phyloP scores from a whole-genome alignment of 2,329 filamentous ascomycete species.

The Sodiomyces alkalinus region DNA sequence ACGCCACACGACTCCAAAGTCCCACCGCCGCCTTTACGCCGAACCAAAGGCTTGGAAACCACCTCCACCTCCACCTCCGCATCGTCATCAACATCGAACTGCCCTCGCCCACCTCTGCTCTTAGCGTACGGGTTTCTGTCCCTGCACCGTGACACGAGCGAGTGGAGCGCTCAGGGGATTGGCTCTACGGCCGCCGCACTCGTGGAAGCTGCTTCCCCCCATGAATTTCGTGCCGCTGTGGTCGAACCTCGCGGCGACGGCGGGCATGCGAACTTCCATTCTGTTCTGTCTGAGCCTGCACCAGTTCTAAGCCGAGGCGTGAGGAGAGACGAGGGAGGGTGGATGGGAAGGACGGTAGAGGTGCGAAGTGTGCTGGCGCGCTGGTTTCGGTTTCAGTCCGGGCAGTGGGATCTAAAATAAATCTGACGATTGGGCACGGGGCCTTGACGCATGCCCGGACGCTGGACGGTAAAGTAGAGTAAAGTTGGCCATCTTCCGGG shows the following conservation, averaged over 20 bases:
- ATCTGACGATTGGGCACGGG: too few species aligned
- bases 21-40: slow-evolving; percentile 22
- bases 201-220: slow-evolving; percentile 41
- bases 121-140: slow-evolving; percentile 50
- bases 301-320: slow-evolving; percentile 46
- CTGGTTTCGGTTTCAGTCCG: slow-evolving; percentile 45
- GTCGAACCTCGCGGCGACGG: slow-evolving; percentile 25
- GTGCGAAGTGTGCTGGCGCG: slow-evolving; percentile 41
- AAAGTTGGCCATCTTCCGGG: too few species aligned
- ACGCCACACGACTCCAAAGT: slow-evolving; percentile 20
- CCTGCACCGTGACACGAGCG: slow-evolving; percentile 51
- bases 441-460: too few species aligned
- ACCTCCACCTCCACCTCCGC: neutral
- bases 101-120: slow-evolving; percentile 25
- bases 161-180: slow-evolving; percentile 64
- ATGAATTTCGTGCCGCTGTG: slow-evolving; percentile 27
- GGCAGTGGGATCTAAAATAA: slow-evolving; percentile 16
- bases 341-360: slow-evolving; percentile 43
- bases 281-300: slow-evolving; percentile 33
- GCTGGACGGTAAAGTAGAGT: too few species aligned
- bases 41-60: slow-evolving; percentile 7
- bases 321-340: slow-evolving; percentile 34
- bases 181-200: slow-evolving; percentile 44
- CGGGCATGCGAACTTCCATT: slow-evolving; percentile 15
- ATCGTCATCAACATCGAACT: neutral